Evolutionary conservation across 305 asterid species (phyloP).

Genomic region (Striga hermonthica): DNA sequence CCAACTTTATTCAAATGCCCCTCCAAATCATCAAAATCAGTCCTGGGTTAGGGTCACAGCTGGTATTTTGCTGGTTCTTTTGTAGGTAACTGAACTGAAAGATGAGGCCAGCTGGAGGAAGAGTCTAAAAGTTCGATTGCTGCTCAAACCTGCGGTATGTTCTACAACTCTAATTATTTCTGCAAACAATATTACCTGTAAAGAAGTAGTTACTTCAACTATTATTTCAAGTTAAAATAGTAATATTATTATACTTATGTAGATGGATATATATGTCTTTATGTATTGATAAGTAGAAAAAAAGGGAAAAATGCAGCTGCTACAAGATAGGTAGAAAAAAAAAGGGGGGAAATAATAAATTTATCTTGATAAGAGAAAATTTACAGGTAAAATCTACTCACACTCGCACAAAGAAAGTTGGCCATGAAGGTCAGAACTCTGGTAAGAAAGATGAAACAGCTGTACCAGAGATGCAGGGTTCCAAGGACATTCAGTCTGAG

Average conservation of each 20-base stretch:
- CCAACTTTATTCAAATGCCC: slow-evolving; percentile 12
- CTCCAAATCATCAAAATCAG: slow-evolving; percentile 1
- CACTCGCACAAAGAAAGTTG: slow-evolving; percentile 45
- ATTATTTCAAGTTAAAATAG: neutral
- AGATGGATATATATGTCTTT: too few relatives aligned
- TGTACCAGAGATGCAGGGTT: slow-evolving; percentile 38
- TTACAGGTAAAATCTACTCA: slow-evolving; percentile 56
- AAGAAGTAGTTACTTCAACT: slow-evolving; percentile 8
- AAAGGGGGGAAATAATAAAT: neutral
- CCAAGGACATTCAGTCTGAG: slow-evolving; percentile 36
- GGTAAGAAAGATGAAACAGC: slow-evolving; percentile 47
- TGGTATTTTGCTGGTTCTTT: too few relatives aligned
- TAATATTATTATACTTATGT: slow-evolving; percentile 2
- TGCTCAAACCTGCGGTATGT: slow-evolving; percentile 56
- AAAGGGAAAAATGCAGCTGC: too few relatives aligned
- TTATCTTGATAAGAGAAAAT: slow-evolving; percentile 15
- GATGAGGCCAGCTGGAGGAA: slow-evolving; percentile 74
- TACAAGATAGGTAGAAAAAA: too few relatives aligned
- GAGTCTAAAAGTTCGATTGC: slow-evolving; percentile 64
- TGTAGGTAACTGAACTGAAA: slow-evolving; percentile 59
- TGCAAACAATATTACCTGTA: slow-evolving; percentile 17
- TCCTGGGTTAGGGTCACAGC: slow-evolving; percentile 15
- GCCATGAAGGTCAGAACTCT: slow-evolving; percentile 50
- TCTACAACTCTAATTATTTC: slow-evolving; percentile 18
- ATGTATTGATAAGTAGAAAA: too few relatives aligned